Conservation (phyloP, 768 basidiomycete species). For the Pleurotus salmoneostramineus region DNA sequence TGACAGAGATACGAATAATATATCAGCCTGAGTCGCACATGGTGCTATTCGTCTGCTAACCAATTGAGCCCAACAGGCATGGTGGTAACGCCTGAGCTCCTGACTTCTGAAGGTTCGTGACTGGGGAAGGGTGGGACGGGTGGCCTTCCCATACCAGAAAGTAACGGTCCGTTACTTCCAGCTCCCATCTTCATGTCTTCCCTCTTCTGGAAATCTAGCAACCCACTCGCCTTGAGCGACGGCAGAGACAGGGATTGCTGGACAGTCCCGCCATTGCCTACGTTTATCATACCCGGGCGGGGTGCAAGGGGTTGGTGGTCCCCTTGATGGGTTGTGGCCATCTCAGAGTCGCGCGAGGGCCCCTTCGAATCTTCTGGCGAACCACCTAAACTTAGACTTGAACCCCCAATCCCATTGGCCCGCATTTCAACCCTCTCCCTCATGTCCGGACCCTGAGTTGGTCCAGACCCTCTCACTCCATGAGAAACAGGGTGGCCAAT, state of each 20-base stretch:
- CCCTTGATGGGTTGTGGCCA: conserved; percentile 10
- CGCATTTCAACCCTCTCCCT: conserved; percentile 12
- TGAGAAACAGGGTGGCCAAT: conserved; percentile 26
- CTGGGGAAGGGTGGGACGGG: conserved; percentile 16
- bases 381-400: background rate
- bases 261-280: conserved; percentile 20
- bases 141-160: background rate
- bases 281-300: conserved; percentile 14
- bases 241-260: conserved; percentile 45
- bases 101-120: conserved; percentile 23
- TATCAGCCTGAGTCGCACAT: conserved; percentile 1
- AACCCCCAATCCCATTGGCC: background rate
- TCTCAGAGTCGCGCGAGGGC: conserved; percentile 5
- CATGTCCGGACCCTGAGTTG: conserved; percentile 9
- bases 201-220: conserved; percentile 55
- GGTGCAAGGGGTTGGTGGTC: background rate
- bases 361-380: background rate
- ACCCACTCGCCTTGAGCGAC: conserved; percentile 70
- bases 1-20: conserved; percentile 11
- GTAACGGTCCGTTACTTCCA: conserved; percentile 14
- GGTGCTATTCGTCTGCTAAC: conserved; percentile 55
- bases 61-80: conserved; percentile 70
- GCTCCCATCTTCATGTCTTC: conserved; percentile 1
- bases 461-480: conserved; percentile 3
- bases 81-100: conserved; percentile 22